Percentiles rank a stretch among this genome's conserved stretches.
phyloP scores from a whole-genome alignment of 2,329 filamentous ascomycete species.

The Trichoderma lentiforme region DNA sequence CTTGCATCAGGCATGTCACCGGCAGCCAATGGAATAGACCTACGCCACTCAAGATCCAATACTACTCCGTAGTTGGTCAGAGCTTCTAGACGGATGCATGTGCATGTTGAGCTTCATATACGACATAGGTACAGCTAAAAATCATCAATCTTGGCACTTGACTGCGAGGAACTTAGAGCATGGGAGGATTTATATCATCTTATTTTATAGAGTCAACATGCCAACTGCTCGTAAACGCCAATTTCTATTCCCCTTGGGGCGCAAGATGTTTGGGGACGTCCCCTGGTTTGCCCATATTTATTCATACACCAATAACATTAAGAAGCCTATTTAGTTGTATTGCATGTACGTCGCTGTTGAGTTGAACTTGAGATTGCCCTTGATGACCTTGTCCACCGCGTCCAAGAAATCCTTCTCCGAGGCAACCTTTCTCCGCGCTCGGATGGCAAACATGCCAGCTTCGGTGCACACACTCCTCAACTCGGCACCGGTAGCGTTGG shows the following conservation, averaged over 20 bases:
- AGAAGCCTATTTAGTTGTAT: conserved; percentile 72
- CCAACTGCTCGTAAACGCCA: conserved; percentile 14
- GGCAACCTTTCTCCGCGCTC: conserved; percentile 91
- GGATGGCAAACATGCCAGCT: conserved; percentile 97
- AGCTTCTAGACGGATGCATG: not conserved
- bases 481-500: conserved; percentile 95
- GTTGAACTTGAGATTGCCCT: conserved; percentile 99
- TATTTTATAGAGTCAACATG: not conserved
- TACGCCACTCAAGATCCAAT: not conserved
- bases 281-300: conserved; percentile 25
- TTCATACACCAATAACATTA: conserved; percentile 33
- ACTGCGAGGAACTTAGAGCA: not conserved
- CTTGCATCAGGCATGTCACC: not conserved
- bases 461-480: conserved; percentile 95
- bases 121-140: not conserved
- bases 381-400: conserved; percentile 99
- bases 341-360: conserved; percentile 97
- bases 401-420: conserved; percentile 98
- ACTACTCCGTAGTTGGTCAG: not conserved
- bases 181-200: not conserved
- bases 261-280: conserved; percentile 4
- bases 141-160: not conserved
- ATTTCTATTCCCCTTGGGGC: conserved; percentile 18
- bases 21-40: not conserved
- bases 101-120: not conserved